These are phyloP conservation scores for Zymoseptoria tritici DNA, from an alignment of 2,329 filamentous ascomycete species.

Conservation along the genomic window DNA sequence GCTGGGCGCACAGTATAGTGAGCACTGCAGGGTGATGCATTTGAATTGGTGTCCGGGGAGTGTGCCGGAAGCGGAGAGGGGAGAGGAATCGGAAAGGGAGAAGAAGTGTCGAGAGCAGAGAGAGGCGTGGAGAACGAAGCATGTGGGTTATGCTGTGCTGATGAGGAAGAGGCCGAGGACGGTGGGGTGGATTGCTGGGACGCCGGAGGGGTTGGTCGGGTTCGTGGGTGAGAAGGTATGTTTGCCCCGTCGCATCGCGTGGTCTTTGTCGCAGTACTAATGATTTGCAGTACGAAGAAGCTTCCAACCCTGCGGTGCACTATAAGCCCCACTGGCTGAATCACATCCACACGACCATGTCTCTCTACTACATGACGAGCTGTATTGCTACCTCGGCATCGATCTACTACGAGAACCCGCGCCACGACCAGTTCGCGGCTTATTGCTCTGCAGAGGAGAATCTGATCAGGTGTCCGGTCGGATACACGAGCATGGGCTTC, in stretches of 20 bases:
- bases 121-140: slow-evolving; percentile 33
- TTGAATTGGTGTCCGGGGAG: slow-evolving; percentile 36
- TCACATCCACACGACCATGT: slow-evolving; percentile 27
- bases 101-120: slow-evolving; percentile 26
- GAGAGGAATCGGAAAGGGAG: slow-evolving; percentile 30
- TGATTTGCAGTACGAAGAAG: slow-evolving; percentile 28
- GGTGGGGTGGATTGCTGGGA: slow-evolving; percentile 38
- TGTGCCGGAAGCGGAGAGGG: slow-evolving; percentile 24
- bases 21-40: slow-evolving; percentile 35
- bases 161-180: slow-evolving; percentile 40
- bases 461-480: slow-evolving; percentile 32
- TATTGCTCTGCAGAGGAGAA: slow-evolving; percentile 32
- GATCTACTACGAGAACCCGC: slow-evolving; percentile 35
- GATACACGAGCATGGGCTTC: slow-evolving; percentile 33
- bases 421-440: slow-evolving; percentile 33
- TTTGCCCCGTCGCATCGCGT: too few species aligned
- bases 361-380: slow-evolving; percentile 34
- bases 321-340: slow-evolving; percentile 27
- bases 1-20: slow-evolving; percentile 30
- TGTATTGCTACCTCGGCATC: slow-evolving; percentile 33
- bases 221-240: slow-evolving; percentile 38
- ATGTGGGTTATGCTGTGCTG: slow-evolving; percentile 37
- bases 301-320: slow-evolving; percentile 31
- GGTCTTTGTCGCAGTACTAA: too few species aligned
- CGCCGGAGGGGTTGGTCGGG: slow-evolving; percentile 38